Percentiles rank a stretch among this genome's conserved stretches.
Evolutionary conservation across 345 rosid species (phyloP).

Genomic region (Microthlaspi erraticum): DNA sequence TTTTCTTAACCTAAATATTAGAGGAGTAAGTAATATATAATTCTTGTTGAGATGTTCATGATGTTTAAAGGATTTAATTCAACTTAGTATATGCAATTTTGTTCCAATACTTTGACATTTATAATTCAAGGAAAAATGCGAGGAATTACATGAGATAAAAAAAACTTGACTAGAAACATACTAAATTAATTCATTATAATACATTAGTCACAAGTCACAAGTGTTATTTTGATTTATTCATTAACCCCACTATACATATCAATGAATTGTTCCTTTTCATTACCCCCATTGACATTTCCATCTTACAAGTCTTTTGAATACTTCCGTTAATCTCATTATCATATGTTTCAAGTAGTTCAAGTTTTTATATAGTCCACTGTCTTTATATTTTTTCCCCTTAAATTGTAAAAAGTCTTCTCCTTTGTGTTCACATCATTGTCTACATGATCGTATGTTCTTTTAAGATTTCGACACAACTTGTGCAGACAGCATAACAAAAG

Average conservation of each 20-base stretch:
- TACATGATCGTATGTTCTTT: slow-evolving; percentile 18
- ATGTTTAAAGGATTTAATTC: not conserved
- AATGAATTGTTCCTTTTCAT: slow-evolving; percentile 33
- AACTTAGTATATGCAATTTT: not conserved
- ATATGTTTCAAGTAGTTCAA: slow-evolving; percentile 37
- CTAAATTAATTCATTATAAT: too few species aligned
- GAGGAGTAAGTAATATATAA: not conserved
- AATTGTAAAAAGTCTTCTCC: slow-evolving; percentile 28
- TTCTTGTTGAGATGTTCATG: not conserved
- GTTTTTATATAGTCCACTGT: slow-evolving; percentile 21
- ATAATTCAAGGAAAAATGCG: not conserved
- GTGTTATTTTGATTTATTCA: too few species aligned
- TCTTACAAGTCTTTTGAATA: not conserved
- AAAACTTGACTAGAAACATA: too few species aligned
- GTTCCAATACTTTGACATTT: not conserved
- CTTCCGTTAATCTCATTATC: slow-evolving; percentile 24
- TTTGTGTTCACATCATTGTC: slow-evolving; percentile 24
- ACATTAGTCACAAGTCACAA: too few species aligned
- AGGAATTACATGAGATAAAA: not conserved
- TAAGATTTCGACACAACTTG: slow-evolving; percentile 3
- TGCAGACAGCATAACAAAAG: slow-evolving; percentile 5
- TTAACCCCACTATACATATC: not conserved
- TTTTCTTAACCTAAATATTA: not conserved
- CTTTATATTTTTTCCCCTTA: slow-evolving; percentile 9
- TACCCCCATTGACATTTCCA: slow-evolving; percentile 6